Evolutionary conservation across 1,284 basidiomycete species (phyloP), one percentile per base, ranked within the genome.

Genomic region (Sanghuangporus sanghuang): DNA sequence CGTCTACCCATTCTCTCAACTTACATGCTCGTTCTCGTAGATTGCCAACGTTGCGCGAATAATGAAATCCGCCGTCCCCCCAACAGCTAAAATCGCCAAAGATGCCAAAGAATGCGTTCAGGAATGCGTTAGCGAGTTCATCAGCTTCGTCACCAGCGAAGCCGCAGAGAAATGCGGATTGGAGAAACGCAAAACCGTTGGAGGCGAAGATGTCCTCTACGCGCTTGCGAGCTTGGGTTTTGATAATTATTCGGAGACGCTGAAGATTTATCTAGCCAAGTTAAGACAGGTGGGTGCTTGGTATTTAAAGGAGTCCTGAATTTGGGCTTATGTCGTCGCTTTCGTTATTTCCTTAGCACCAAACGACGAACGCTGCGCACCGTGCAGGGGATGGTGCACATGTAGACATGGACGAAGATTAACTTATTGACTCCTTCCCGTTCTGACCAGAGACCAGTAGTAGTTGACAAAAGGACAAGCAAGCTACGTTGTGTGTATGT

Each of bases 101-200:
- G 95, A 97, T 76, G 93, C 95, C 27, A 98, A 98, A 74, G 95
- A 97, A 76, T 95, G 92, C 75, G 93, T 97, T 54, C 95, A 97
- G 75, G 94, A 96, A 76, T 96, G 94, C 76, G 93, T 96, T 57
- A 95, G 91, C 48, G 96, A 98, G 78, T 95, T 96, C 77, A 97
- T 98, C 74, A 89, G 87, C 70, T 98, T 97, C 79, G 93, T 98
- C 74, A 95, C 93, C 36, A 89, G 87, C 42, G 93, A 96, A 73
- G 93, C 93, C 2, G 89, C 89, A 21, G 93, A 96, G 76, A 92
- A 92, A 70, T 94, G 93, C 69, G 85, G 89, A 70, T 80, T 90
- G 66, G 93, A 95, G 77, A 95, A 95, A 74, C 79, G 89, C 63
- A 91, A 91, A 77, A 91, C 89, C 50, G 94, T 97, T 58, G 95